Conservation (phyloP, 2,329 filamentous ascomycete genomes). For the Ascochyta clinopodiicola region DNA sequence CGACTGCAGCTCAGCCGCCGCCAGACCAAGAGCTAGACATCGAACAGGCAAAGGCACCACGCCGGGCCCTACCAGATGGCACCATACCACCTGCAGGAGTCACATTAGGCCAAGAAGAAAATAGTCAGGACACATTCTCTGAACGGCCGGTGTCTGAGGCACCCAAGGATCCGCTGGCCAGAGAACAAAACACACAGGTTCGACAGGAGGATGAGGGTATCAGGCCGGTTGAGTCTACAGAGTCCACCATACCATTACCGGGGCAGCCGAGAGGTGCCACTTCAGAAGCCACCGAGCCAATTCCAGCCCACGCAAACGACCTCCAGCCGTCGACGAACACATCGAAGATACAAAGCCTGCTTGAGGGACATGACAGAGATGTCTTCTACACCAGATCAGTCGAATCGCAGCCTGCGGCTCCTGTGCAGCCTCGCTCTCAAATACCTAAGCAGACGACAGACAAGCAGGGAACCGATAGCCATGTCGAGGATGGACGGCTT, state of each 20-base stretch:
- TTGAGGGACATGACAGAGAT: constrained; percentile 58
- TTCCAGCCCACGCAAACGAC: constrained; percentile 59
- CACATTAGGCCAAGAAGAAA: constrained; percentile 35
- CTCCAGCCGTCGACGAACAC: constrained; percentile 43
- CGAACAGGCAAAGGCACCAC: constrained; percentile 54
- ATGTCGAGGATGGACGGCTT: constrained; percentile 52
- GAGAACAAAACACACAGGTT: constrained; percentile 28
- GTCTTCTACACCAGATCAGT: constrained; percentile 62
- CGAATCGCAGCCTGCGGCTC: constrained; percentile 55
- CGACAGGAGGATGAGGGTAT: constrained; percentile 36
- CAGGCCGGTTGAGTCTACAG: constrained; percentile 46
- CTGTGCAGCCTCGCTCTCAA: constrained; percentile 61
- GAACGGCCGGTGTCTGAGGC: constrained; percentile 42
- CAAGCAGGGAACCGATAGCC: constrained; percentile 52
- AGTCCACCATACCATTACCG: constrained; percentile 52
- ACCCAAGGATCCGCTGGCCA: constrained; percentile 45
- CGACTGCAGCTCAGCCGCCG: constrained; percentile 47
- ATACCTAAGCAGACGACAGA: constrained; percentile 61
- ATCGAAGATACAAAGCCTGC: constrained; percentile 31
- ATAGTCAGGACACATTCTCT: constrained; percentile 46
- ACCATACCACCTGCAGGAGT: constrained; percentile 54
- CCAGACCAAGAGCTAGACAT: constrained; percentile 52
- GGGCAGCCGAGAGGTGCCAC: constrained; percentile 39
- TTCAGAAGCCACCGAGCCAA: constrained; percentile 58
- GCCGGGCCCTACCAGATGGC: constrained; percentile 57